phyloP scores from a whole-genome alignment of 2,329 filamentous ascomycete species.

The Elsinoe perseae region DNA sequence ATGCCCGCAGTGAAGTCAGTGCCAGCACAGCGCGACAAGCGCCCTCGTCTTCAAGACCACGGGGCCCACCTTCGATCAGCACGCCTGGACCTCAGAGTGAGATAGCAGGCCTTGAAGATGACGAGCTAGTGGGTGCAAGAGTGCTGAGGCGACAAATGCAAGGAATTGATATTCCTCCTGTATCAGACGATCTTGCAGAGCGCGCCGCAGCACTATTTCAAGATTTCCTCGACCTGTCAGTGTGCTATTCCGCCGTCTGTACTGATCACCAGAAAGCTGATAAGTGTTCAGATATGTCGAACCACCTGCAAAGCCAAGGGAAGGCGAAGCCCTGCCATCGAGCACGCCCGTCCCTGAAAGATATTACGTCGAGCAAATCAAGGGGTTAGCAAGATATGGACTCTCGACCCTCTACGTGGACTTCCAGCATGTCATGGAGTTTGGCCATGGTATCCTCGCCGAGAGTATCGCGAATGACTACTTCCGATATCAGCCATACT shows the following conservation, averaged over 20 bases:
- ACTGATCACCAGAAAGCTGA: not conserved
- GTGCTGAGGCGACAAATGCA: constrained; percentile 38
- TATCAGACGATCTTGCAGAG: constrained; percentile 69
- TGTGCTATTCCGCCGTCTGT: constrained; percentile 12
- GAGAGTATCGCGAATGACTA: constrained; percentile 83
- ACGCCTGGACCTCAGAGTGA: constrained; percentile 48
- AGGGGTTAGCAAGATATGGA: constrained; percentile 63
- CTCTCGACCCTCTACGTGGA: constrained; percentile 85
- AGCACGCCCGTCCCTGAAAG: constrained; percentile 68
- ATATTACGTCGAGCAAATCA: constrained; percentile 79
- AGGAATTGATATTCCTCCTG: constrained; percentile 54
- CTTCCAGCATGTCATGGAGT: constrained; percentile 71
- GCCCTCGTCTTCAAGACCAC: constrained; percentile 49
- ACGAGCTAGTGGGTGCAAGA: constrained; percentile 51
- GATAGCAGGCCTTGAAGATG: constrained; percentile 52
- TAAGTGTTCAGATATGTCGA: constrained; percentile 12
- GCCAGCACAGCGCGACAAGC: constrained; percentile 24
- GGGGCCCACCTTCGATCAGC: constrained; percentile 46
- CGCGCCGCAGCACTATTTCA: constrained; percentile 70
- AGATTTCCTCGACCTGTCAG: constrained; percentile 68
- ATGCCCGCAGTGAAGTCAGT: constrained; percentile 32
- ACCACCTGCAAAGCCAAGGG: constrained; percentile 15
- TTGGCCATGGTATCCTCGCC: constrained; percentile 72
- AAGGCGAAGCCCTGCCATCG: constrained; percentile 41
- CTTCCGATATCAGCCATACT: constrained; percentile 89